Evolutionary conservation across 2,329 filamentous ascomycete species (phyloP).

Genomic region (Clonostachys rosea): DNA sequence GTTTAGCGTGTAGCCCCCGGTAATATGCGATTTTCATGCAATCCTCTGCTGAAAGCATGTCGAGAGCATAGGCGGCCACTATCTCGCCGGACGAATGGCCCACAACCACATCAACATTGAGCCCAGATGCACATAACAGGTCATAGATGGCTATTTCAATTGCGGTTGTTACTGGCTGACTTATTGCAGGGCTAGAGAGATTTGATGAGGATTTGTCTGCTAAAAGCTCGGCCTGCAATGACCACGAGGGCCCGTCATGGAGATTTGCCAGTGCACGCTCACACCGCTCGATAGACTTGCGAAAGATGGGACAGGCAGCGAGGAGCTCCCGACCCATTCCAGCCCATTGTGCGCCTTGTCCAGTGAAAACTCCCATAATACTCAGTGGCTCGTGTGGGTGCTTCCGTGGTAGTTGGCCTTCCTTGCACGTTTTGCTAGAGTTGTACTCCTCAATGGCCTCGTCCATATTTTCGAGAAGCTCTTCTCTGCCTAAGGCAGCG

Average conservation of each 20-base stretch:
- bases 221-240: too few species aligned
- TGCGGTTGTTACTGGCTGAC: neutral
- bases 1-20: conserved; percentile 3
- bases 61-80: conserved; percentile 23
- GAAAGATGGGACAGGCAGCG: conserved; percentile 16
- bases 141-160: neutral
- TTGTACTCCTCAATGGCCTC: too few species aligned
- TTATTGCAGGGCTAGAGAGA: too few species aligned
- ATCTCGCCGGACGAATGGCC: neutral
- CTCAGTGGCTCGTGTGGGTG: too few species aligned
- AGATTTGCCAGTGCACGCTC: neutral
- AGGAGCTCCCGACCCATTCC: conserved; percentile 23
- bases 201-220: too few species aligned
- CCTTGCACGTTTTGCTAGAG: too few species aligned
- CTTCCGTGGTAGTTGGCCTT: too few species aligned
- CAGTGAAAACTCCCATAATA: conserved; percentile 13
- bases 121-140: neutral
- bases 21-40: conserved; percentile 14
- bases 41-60: conserved; percentile 7
- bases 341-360: conserved; percentile 22
- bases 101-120: neutral
- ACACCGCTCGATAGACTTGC: conserved; percentile 9
- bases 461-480: too few species aligned
- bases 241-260: too few species aligned
- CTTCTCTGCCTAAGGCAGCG: too few species aligned